phyloP scores from a whole-genome alignment of 2,329 filamentous ascomycete species.

The Botrytis tulipae region DNA sequence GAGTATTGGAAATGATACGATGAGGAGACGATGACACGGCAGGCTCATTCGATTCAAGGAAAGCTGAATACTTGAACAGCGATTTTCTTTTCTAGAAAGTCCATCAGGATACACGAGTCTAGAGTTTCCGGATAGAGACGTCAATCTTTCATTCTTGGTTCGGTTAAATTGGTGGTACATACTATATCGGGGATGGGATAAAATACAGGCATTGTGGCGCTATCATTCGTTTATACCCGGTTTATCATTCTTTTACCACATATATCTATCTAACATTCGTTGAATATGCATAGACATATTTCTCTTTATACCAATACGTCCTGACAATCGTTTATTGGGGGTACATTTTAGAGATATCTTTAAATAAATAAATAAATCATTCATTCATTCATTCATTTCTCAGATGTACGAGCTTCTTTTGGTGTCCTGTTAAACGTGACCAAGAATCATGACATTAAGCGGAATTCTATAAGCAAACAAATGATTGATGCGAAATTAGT shows the following conservation, averaged over 20 bases:
- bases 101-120: background rate
- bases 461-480: background rate
- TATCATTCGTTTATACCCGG: background rate
- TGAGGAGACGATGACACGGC: background rate
- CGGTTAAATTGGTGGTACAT: background rate
- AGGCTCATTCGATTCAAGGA: background rate
- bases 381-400: background rate
- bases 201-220: background rate
- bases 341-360: background rate
- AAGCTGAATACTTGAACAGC: background rate
- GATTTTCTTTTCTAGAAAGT: no score
- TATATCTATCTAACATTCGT: background rate
- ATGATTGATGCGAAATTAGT: no score
- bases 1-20: background rate
- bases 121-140: background rate
- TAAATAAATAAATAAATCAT: background rate
- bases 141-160: background rate
- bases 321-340: background rate
- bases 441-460: rapidly evolving
- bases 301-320: background rate
- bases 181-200: background rate
- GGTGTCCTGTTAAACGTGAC: background rate
- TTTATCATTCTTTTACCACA: background rate
- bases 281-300: background rate
- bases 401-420: background rate